Base-by-base conservation (phyloP, 75 land plant genomes). In the Pinus taeda region DNA sequence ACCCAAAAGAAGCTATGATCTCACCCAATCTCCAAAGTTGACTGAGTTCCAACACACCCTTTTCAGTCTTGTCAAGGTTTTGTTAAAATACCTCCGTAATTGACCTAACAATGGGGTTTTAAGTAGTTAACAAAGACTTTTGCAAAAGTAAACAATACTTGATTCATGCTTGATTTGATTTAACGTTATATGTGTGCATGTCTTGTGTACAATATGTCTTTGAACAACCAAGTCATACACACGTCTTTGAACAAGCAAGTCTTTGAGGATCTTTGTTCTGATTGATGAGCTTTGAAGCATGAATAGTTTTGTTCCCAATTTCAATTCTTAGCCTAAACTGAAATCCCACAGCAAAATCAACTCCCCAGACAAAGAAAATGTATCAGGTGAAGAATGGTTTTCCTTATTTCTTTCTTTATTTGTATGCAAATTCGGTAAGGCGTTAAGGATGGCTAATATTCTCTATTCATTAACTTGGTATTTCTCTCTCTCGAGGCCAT, bases 21-120 rank as follows among this genome's bases (percentile, higher is more conserved):
- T 26, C 26, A 26, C 26, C 26, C 26, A 26, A 26, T 26, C 26
- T 26, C 26, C 26, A 26, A 26, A 26, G 26, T 26, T 26, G 26
- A 26, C 26, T 26, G 26, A 26, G 26, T 26, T 26, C 26, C 74
- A 53, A 6, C 73, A 45, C 24, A 9, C 74, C 45, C 57, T 71
- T 58, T 22, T 71, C 45, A 42, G 2, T 14, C 29, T 71, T 53
- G 74, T 71, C 74, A 71, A 71, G 74, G n/a, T 45, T 45, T 57
- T 71, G 74, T 21, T 30, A 71, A 71, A 71, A 53, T 42, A 18
- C 72, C 30, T n/a, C 33, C 36, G 0, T 26, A 26, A 69, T 69
- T 29, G 72, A 42, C 71, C 42, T 69, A 13, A 69, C n/a, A 69
- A 14, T 15, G 74, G 74, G 21, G 55, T 49, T 71, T 71, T 71